Base-by-base conservation (phyloP, 495 filamentous ascomycete genomes). In the Penicillium pulvis region DNA sequence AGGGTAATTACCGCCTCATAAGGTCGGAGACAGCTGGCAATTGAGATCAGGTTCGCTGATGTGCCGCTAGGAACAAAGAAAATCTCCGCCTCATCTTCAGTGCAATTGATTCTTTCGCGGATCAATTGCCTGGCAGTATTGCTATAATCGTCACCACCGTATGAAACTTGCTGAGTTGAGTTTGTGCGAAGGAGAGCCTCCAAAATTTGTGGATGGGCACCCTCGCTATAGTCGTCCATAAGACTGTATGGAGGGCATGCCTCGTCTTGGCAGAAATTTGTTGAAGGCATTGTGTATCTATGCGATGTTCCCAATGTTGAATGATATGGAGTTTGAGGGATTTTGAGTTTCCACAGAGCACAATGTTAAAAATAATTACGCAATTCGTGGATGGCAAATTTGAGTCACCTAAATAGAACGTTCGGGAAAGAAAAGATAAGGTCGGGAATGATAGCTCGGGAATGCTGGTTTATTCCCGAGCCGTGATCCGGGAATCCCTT, bases 211-310 rank as follows among this genome's bases (percentile, higher is more conserved):
- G 76, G 76, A 46, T 78, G 75, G 10, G 76, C 76, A 41, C 75
- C 76, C 53, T 79, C 76, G 63, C 75, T 77, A 62, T 79, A 79
- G 56, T 79, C 76, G 57, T 79, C 76, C 51, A 71, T 68, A 48
- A 78, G 75, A 65, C 74, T 76, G 62, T 77, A 78, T 49, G 71
- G 70, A 54, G 58, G 60, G 33, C 67, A 68, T 58, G 56, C 33
- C 48, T 68, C 69, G 47, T 71, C 67, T 64, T 68, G 67, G 58
- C 67, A 68, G 24, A 70, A 46, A 50, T 60, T 68, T 35, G 67
- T 66, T 51, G 67, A 60, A 4, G 67, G 67, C 67, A 70, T 70
- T 53, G 36, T 48, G 46, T 31, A 5, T 14, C 4, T 23, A 11
- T 47, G 11, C 16, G 9, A 31, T 33, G 16, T 17, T 43, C 39